These are phyloP conservation scores for Botrytis deweyae DNA, from an alignment of 2,329 filamentous ascomycete genomes.

Conservation along the genomic window DNA sequence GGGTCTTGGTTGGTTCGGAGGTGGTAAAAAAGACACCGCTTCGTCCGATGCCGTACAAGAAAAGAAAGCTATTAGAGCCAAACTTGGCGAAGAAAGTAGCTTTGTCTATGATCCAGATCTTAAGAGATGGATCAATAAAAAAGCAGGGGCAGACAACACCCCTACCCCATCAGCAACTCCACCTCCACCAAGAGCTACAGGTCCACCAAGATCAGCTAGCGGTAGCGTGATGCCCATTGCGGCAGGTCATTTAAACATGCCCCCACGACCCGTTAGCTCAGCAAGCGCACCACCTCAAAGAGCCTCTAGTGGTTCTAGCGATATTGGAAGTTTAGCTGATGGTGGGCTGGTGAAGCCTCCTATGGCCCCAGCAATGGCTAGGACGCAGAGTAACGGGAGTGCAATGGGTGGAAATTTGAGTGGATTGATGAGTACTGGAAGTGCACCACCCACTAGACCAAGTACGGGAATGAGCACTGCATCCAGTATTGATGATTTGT, in stretches of 20 bases:
- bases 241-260: neutral
- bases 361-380: constrained; percentile 1
- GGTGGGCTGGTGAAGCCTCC: constrained; percentile 9
- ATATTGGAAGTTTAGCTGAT: neutral
- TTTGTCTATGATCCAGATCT: constrained; percentile 96
- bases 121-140: constrained; percentile 98
- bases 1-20: constrained; percentile 85
- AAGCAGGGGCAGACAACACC: constrained; percentile 62
- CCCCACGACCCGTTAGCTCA: constrained; percentile 15
- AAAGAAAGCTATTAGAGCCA: constrained; percentile 79
- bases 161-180: constrained; percentile 65
- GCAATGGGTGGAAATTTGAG: constrained; percentile 1
- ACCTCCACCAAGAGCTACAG: constrained; percentile 66
- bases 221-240: constrained; percentile 24
- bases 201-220: constrained; percentile 43
- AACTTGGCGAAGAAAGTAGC: constrained; percentile 87
- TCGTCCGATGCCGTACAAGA: constrained; percentile 41
- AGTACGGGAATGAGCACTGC: constrained; percentile 83
- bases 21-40: constrained; percentile 58
- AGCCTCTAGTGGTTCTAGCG: neutral
- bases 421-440: constrained; percentile 11
- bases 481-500: constrained; percentile 91
- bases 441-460: constrained; percentile 56
- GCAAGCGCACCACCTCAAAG: constrained; percentile 23
- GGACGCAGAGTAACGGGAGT: constrained; percentile 6